Base-by-base conservation (phyloP, 108 stramenopile species). In the Cyclotella choctawhatcheeana region DNA sequence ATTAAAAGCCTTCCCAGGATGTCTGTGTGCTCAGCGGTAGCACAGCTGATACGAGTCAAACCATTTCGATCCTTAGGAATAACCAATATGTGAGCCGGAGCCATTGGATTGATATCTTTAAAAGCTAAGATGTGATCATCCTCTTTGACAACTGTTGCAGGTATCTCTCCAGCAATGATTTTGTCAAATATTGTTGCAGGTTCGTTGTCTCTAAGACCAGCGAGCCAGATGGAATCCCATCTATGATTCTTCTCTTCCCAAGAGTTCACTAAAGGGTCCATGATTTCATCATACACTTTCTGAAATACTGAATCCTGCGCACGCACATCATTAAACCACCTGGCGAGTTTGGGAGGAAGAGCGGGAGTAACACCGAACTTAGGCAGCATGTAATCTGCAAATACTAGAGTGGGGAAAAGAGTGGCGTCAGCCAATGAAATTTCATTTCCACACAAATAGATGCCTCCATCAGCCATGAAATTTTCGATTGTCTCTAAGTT, bases 1-100 rank as follows among this genome's bases (percentile, higher is more conserved):
- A 97, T 85, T 71, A 99, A 82, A 48, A 99, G 82, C 33, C 89
- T 81, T 24, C 99, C 99, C 44, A 99, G 78, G 27, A 99, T 82
- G 50, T 89, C 95, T 43, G 86, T 83, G 73, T 99, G 97, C 40
- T 93, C 93, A 21, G 86, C 85, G 14, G 86, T 76, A 6, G 98
- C 93, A 58, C 89, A 93, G 56, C 85, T 71, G 56, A 99, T 58
- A 26, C 91, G 80, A 0, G 96, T 90, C 56, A 99, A 74, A 6
- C 97, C 97, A 61, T 86, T 82, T 6, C 97, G 76, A 81, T 95
- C 86, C 84, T 98, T 99, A 17, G 99, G 99, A 67, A 99, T 99
- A 10, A 99, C 90, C 71, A 99, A 71, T 35, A 99, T 84, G 82
- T 99, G 99, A 5, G 87, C 93, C 6, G 98, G 98, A 29, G 95